phyloP scores from a whole-genome alignment of 805 yeast genomes.

The Huiozyma naganishii region DNA sequence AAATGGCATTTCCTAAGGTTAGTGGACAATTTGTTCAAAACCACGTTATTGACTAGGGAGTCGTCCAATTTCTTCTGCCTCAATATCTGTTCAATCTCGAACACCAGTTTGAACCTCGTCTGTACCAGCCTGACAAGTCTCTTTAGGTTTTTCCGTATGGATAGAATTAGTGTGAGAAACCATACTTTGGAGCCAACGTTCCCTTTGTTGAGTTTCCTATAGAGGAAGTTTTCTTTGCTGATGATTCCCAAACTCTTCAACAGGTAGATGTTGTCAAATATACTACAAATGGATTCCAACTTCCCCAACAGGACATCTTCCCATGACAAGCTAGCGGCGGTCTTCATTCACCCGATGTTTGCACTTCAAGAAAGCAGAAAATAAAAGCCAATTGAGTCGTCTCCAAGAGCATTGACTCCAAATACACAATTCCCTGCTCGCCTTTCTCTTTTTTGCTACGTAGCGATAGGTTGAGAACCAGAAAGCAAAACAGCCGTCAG shows the following conservation, averaged over 20 bases:
- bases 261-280: conserved; percentile 22
- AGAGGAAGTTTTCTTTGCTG: conserved; percentile 16
- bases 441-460: too few relatives aligned
- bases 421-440: too few relatives aligned
- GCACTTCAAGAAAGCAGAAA: too few relatives aligned
- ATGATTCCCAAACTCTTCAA: conserved; percentile 22
- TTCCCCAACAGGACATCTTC: conserved; percentile 15
- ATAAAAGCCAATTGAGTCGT: too few relatives aligned
- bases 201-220: conserved; percentile 18
- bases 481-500: too few relatives aligned
- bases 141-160: conserved; percentile 12
- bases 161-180: conserved; percentile 19
- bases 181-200: conserved; percentile 22
- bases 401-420: too few relatives aligned
- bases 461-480: too few relatives aligned
- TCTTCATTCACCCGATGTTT: background rate
- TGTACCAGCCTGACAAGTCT: conserved; percentile 6
- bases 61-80: conserved; percentile 1
- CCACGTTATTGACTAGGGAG: conserved; percentile 8
- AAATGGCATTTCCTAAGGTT: conserved; percentile 7
- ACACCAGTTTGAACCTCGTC: conserved; percentile 8
- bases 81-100: conserved; percentile 6
- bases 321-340: background rate
- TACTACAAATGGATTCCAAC: conserved; percentile 15
- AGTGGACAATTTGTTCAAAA: conserved; percentile 11